Percentiles rank a stretch among this genome's conserved stretches.
Evolutionary conservation across 495 filamentous ascomycete genomes (phyloP).

Genomic region (Penicillium maclennaniae): DNA sequence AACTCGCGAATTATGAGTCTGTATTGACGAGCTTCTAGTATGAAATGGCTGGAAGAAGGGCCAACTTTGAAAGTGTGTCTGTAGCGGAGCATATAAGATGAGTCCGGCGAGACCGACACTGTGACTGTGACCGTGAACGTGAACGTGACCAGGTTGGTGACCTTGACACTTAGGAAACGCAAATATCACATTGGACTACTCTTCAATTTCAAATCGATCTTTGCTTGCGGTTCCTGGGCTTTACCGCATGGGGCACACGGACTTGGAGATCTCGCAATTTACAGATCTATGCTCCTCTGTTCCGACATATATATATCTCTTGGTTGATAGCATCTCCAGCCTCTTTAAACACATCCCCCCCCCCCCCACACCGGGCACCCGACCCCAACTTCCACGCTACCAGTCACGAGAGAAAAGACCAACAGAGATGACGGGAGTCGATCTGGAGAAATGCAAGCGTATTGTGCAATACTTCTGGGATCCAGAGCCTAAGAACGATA

Average conservation of each 20-base stretch:
- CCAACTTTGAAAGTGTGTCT: not conserved
- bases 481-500: constrained; percentile 82
- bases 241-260: not conserved
- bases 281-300: not conserved
- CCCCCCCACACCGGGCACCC: no score
- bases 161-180: not conserved
- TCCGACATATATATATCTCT: not conserved
- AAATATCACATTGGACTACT: not conserved
- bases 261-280: not conserved
- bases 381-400: not conserved
- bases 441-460: constrained; percentile 68
- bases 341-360: not conserved
- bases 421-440: constrained; percentile 53
- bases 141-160: not conserved
- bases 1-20: not conserved
- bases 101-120: no score
- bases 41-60: not conserved
- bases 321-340: not conserved
- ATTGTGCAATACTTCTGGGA: constrained; percentile 96
- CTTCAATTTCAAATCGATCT: not conserved
- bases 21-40: not conserved
- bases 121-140: not conserved
- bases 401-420: not conserved
- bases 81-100: not conserved
- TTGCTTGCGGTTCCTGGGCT: not conserved